Evolutionary conservation across 805 yeast genomes (phyloP).

Genomic region (Starmerella etchellsii): DNA sequence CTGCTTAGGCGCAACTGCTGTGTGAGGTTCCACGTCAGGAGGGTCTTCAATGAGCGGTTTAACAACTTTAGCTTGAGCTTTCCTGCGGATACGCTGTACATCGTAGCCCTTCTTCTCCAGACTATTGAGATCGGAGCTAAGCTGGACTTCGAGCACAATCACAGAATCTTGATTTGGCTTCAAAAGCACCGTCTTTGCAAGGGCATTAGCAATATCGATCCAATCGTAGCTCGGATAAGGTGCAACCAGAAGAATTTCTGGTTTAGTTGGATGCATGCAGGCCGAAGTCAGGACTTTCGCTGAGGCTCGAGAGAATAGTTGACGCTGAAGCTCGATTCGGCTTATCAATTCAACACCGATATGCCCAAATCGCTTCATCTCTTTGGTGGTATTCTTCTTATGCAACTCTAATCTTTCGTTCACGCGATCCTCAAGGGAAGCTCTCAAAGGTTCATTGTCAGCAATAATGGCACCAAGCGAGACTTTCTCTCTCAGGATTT

Average conservation of each 20-base stretch:
- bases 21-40: no score
- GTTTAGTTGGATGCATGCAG: constrained; percentile 10
- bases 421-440: constrained; percentile 19
- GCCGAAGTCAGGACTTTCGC: constrained; percentile 18
- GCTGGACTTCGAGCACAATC: constrained; percentile 28
- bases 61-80: neutral
- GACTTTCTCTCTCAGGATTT: constrained; percentile 21
- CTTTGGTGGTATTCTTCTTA: constrained; percentile 23
- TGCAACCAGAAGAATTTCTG: constrained; percentile 17
- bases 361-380: constrained; percentile 2
- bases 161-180: constrained; percentile 30
- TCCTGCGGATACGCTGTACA: constrained; percentile 25
- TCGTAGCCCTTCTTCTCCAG: constrained; percentile 30
- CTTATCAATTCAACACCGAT: constrained; percentile 21
- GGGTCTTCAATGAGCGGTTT: no score
- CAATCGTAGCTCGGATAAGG: constrained; percentile 24
- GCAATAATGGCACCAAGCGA: constrained; percentile 21
- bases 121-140: constrained; percentile 23
- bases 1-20: no score
- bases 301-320: constrained; percentile 20
- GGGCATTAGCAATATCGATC: constrained; percentile 29
- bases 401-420: constrained; percentile 27
- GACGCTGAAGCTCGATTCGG: constrained; percentile 21
- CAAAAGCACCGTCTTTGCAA: constrained; percentile 22
- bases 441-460: constrained; percentile 8